Base-by-base conservation (phyloP, 495 filamentous ascomycete species). In the Aspergillus olivimuriae region DNA sequence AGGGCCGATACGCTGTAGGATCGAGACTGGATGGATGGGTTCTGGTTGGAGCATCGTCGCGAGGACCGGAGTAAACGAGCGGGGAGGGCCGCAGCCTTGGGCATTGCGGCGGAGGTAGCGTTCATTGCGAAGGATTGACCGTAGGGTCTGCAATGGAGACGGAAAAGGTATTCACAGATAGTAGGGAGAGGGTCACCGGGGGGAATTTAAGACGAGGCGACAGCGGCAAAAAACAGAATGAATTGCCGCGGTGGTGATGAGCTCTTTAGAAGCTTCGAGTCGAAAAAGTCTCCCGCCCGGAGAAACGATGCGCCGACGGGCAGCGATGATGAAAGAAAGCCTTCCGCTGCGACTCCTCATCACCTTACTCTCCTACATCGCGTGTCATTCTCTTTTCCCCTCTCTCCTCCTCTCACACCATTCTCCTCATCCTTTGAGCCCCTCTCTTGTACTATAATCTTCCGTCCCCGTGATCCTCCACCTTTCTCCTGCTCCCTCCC, bases 61-160 rank as follows among this genome's bases (percentile, higher is more conserved):
- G 63, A 62, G 34, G 61, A 61, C 46, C 67, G 65, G 51, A 70
- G 49, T 39, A 70, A 56, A 54, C 61, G 65, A 44, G 62, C 67
- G 57, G 66, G 66, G 44, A 70, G 40, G 47, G 65, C 69, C 60
- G 66, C 65, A 52, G 66, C 65, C 57, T 70, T 72, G 30, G 69
- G 69, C 51, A 72, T 60, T 46, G 61, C 57, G 47, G 64, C 59
- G 38, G 66, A 64, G 43, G 55, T 48, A 48, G 65, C 50, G 55
- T 61, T 70, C 69, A 72, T 72, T 36, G 43, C 54, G 45, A 38
- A 18, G 44, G 32, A 36, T 17, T 6, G 43, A 40, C 14, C n/a
- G n/a, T n/a, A n/a, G 33, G 36, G 34, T 19, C 43, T 41, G 15
- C 24, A 43, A 39, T 12, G 18, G 30, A 41, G n/a, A n/a, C n/a